A percentile compares a stretch with the other conserved stretches of the same genome.
phyloP scores from a whole-genome alignment of 2,329 filamentous ascomycete genomes.

The Colletotrichum sp. region DNA sequence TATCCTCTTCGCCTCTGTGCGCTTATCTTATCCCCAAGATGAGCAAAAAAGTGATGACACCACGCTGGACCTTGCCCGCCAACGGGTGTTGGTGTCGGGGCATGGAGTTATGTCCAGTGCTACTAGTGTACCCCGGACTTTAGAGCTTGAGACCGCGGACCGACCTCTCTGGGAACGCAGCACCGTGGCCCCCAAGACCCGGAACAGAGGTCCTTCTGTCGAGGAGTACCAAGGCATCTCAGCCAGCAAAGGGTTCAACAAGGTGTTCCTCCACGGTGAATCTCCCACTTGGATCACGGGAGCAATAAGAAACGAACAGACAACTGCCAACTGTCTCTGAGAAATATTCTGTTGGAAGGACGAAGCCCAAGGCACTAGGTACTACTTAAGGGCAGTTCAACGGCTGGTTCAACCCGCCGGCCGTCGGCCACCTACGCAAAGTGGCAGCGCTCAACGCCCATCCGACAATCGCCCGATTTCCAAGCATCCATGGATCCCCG shows the following conservation, averaged over 20 bases:
- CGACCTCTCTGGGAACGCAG: neutral
- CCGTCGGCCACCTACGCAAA: neutral
- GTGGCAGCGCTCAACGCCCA: slow-evolving; percentile 11
- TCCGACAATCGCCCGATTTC: slow-evolving; percentile 17
- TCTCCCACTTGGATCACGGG: neutral
- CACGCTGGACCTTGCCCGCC: neutral
- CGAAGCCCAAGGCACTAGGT: neutral
- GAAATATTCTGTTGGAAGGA: neutral
- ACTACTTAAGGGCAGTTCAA: neutral
- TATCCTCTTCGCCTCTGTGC: neutral
- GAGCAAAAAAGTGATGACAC: neutral
- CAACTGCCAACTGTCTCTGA: neutral
- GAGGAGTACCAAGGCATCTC: neutral
- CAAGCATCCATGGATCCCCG: slow-evolving; percentile 10
- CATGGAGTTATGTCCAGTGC: neutral
- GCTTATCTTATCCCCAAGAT: neutral
- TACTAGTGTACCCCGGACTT: slow-evolving; percentile 17
- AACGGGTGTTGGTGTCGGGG: neutral
- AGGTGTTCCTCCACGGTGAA: neutral
- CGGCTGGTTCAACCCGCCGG: neutral
- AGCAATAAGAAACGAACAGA: neutral
- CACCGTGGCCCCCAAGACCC: neutral
- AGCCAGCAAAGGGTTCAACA: neutral
- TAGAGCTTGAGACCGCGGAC: slow-evolving; percentile 7
- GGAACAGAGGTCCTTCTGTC: neutral